These are phyloP conservation scores for Camelina neglecta DNA, from an alignment of 345 rosid species.

Conservation along the genomic window DNA sequence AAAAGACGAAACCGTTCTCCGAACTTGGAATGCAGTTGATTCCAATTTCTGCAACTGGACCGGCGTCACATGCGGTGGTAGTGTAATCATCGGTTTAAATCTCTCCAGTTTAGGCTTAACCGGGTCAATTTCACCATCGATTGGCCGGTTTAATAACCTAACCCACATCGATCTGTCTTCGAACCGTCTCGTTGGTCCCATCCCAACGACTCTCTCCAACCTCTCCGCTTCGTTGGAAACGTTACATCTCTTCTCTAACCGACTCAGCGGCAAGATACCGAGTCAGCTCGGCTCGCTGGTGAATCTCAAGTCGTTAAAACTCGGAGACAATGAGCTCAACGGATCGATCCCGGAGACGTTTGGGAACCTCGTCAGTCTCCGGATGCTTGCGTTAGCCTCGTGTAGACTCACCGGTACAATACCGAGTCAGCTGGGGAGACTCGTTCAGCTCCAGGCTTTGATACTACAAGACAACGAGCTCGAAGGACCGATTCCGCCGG, in stretches of 20 bases:
- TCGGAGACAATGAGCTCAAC: conserved; percentile 66
- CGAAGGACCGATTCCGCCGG: conserved; percentile 65
- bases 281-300: conserved; percentile 60
- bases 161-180: conserved; percentile 69
- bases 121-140: conserved; percentile 58
- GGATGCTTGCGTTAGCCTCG: conserved; percentile 59
- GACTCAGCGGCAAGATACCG: conserved; percentile 73
- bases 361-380: conserved; percentile 67
- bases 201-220: conserved; percentile 68
- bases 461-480: conserved; percentile 66
- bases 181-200: conserved; percentile 60
- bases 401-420: conserved; percentile 75
- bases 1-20: conserved; percentile 57
- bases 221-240: conserved; percentile 65
- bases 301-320: conserved; percentile 62
- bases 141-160: conserved; percentile 58
- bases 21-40: conserved; percentile 56
- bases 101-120: conserved; percentile 67
- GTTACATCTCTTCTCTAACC: conserved; percentile 68
- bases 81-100: conserved; percentile 59
- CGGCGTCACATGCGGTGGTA: conserved; percentile 71
- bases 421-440: conserved; percentile 72
- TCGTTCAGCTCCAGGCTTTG: conserved; percentile 57
- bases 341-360: conserved; percentile 62
- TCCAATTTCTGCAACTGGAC: conserved; percentile 65